These are phyloP conservation scores for Reticulascus tulasneorum DNA, from an alignment of 2,329 filamentous ascomycete genomes.

Conservation along the genomic window DNA sequence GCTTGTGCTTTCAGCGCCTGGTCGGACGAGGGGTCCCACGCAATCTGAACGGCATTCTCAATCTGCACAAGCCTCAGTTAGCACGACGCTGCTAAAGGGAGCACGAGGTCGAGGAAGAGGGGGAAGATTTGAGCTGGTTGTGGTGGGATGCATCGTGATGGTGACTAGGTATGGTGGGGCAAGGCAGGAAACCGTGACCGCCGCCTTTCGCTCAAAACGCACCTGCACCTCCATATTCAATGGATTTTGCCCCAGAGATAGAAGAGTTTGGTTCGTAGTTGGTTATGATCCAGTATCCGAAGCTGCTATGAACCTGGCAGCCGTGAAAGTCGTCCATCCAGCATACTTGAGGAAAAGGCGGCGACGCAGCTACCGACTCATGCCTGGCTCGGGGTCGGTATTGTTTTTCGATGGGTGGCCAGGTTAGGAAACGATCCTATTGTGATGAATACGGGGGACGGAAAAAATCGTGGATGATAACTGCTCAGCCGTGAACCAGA, in stretches of 20 bases:
- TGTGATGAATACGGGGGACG: constrained; percentile 15
- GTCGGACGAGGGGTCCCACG: constrained; percentile 76
- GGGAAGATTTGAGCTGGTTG: constrained; percentile 4
- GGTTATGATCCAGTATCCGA: constrained; percentile 15
- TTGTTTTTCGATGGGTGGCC: constrained; percentile 9
- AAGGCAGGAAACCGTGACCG: constrained; percentile 8
- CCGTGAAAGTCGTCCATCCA: constrained; percentile 33
- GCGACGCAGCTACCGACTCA: constrained; percentile 37
- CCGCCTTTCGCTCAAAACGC: constrained; percentile 20
- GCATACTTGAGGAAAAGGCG: constrained; percentile 32
- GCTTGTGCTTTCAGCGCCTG: constrained; percentile 75
- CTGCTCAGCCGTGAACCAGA: constrained; percentile 14
- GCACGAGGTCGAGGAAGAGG: constrained; percentile 5
- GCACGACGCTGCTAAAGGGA: neutral
- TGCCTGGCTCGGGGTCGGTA: constrained; percentile 26
- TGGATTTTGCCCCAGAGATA: constrained; percentile 10
- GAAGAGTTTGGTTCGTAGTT: constrained; percentile 5
- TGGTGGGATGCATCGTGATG: constrained; percentile 16
- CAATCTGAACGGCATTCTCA: constrained; percentile 92
- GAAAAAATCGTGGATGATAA: constrained; percentile 7
- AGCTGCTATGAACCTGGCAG: constrained; percentile 42
- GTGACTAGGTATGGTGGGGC: constrained; percentile 23
- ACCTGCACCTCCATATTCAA: constrained; percentile 46
- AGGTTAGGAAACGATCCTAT: constrained; percentile 7
- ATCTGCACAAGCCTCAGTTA: constrained; percentile 51